These are phyloP conservation scores for Colletotrichum sp. DNA, from an alignment of 2,329 filamentous ascomycete genomes.

Conservation along the genomic window DNA sequence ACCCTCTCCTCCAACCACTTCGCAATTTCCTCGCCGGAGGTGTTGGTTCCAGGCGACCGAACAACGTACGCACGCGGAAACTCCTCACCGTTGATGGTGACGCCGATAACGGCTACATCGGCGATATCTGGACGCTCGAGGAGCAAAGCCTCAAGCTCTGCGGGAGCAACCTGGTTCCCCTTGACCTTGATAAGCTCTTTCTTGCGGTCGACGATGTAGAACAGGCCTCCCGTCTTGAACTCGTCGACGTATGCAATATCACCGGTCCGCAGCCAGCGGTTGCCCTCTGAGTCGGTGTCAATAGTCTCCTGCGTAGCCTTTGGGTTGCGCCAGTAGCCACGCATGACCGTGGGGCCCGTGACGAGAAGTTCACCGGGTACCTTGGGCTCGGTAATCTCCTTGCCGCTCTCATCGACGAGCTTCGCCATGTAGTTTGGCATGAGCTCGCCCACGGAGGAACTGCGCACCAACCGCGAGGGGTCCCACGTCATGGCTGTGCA, in stretches of 20 bases:
- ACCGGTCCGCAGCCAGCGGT: constrained; percentile 75
- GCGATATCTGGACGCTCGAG: constrained; percentile 50
- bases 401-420: constrained; percentile 65
- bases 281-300: constrained; percentile 49
- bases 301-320: constrained; percentile 68
- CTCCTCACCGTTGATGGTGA: constrained; percentile 60
- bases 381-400: constrained; percentile 53
- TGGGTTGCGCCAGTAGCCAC: constrained; percentile 77
- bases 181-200: constrained; percentile 71
- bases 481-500: constrained; percentile 74
- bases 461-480: constrained; percentile 44
- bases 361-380: constrained; percentile 77
- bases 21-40: constrained; percentile 61
- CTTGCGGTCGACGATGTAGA: constrained; percentile 75
- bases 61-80: constrained; percentile 69
- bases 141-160: constrained; percentile 48
- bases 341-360: constrained; percentile 74
- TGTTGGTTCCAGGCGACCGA: constrained; percentile 43
- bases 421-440: constrained; percentile 73
- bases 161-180: constrained; percentile 64
- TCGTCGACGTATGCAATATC: constrained; percentile 73
- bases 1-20: constrained; percentile 70
- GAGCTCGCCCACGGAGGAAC: constrained; percentile 67
- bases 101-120: constrained; percentile 70
- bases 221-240: constrained; percentile 53